Base-by-base conservation (phyloP, 805 yeast species). In the Teunomyces pallodes region DNA sequence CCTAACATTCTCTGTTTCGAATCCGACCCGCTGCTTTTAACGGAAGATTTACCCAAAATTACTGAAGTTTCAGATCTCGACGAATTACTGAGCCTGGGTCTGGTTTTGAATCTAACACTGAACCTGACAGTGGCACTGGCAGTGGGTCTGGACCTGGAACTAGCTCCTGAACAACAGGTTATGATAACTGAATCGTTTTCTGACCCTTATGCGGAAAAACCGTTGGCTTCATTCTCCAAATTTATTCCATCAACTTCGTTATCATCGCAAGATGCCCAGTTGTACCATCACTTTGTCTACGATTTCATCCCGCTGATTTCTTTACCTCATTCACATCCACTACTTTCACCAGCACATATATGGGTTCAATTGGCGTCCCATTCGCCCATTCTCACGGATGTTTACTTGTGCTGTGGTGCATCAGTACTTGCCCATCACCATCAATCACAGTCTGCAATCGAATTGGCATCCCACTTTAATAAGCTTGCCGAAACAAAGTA, bases 341-440 rank as follows among this genome's bases (percentile, higher is more conserved):
- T 48, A 27, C 52, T 56, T 26, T 40, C 55, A 5, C 59, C 59
- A 1, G 51, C 41, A 3, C 49, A 51, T 20, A 38, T 54, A 3
- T 56, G 55, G 53, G 53, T 54, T 32, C 90, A 88, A 59, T 54
- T 90, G 20, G 72, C 65, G 0, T 75, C 78, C 51, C 97, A 94
- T 62, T 61, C 79, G 0, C 61, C 53, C 3, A 77, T 86, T 17
- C 76, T 96, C 49, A 43, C 52, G 0, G 61, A 70, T 1, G 75
- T 90, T 12, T 54, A 50, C 46, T 42, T 43, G 32, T 54, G 50
- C 14, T 56, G 59, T 29, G 59, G 58, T 5, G 55, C 57, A 5
- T 46, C 53, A 3, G 44, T 40, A 13, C 42, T 50, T 7, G 48
- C 55, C 2, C 52, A 46, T 29, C 28, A 63, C 6, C 54, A 65